A percentile compares a stretch with the other conserved stretches of the same genome.
Evolutionary conservation across 306 rosid species (phyloP).

Genomic region (Quercus wislizeni): DNA sequence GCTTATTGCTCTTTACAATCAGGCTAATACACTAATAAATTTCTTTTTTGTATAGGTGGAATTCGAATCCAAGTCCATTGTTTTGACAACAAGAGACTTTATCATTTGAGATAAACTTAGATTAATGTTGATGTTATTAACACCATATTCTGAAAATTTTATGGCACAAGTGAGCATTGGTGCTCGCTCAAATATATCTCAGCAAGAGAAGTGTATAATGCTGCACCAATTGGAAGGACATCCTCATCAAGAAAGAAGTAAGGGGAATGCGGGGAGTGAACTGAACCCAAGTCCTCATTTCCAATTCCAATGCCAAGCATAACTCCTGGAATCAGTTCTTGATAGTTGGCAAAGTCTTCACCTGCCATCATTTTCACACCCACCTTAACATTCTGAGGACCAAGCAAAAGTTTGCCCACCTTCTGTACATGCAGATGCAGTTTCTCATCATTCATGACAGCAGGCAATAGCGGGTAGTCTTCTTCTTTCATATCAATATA

Average conservation of each 20-base stretch:
- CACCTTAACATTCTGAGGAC: constrained; percentile 49
- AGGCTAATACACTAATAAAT: no score
- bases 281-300: constrained; percentile 60
- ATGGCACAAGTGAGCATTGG: constrained; percentile 2
- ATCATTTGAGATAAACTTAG: no score
- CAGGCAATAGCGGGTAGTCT: constrained; percentile 26
- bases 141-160: background rate
- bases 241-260: constrained; percentile 70
- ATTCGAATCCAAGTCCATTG: no score
- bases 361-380: constrained; percentile 53
- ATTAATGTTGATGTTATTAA: background rate
- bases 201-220: constrained; percentile 56
- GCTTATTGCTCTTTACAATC: no score
- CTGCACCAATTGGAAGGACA: constrained; percentile 62
- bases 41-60: no score
- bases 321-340: constrained; percentile 53
- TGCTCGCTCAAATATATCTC: constrained; percentile 48
- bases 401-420: constrained; percentile 60
- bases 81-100: no score
- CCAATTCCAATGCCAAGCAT: constrained; percentile 54
- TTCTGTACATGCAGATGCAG: constrained; percentile 52
- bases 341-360: constrained; percentile 71
- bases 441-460: constrained; percentile 45
- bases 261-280: constrained; percentile 70
- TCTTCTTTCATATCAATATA: constrained; percentile 36